These are phyloP conservation scores for Corinectria fuckeliana DNA, from an alignment of 2,329 filamentous ascomycete genomes.

Conservation along the genomic window DNA sequence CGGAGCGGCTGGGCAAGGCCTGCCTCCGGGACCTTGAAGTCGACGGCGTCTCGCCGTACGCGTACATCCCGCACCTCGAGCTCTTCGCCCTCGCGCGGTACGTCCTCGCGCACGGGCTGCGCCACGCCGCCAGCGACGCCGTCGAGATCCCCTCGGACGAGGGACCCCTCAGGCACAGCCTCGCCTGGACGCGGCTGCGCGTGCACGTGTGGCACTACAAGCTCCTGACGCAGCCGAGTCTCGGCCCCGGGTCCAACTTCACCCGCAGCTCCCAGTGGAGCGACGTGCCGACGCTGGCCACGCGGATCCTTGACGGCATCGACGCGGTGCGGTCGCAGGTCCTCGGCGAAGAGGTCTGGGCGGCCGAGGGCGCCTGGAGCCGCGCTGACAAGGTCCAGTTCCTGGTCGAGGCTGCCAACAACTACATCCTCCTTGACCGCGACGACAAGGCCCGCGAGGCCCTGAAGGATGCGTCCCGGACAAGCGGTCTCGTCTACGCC, in stretches of 20 bases:
- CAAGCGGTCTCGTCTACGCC: conserved; percentile 78
- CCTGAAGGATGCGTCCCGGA: conserved; percentile 69
- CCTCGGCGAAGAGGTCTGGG: conserved; percentile 47
- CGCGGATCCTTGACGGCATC: conserved; percentile 53
- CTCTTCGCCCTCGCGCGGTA: conserved; percentile 76
- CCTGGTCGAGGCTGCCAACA: conserved; percentile 80
- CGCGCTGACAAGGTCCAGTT: conserved; percentile 69
- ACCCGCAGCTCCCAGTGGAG: conserved; percentile 64
- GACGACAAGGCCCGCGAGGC: conserved; percentile 77
- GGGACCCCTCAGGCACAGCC: conserved; percentile 52
- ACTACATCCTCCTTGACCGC: conserved; percentile 83
- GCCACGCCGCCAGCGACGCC: conserved; percentile 29
- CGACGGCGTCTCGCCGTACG: conserved; percentile 88
- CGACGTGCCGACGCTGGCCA: conserved; percentile 63
- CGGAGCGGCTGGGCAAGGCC: conserved; percentile 56
- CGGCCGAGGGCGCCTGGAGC: conserved; percentile 47
- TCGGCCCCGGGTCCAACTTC: conserved; percentile 61
- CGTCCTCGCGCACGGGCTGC: conserved; percentile 47
- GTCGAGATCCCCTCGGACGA: conserved; percentile 36
- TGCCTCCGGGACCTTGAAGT: conserved; percentile 74
- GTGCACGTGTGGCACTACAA: conserved; percentile 74
- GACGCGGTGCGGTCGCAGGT: conserved; percentile 50
- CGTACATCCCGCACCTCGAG: conserved; percentile 82
- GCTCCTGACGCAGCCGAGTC: conserved; percentile 62
- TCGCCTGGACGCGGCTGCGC: conserved; percentile 71